phyloP scores from a whole-genome alignment of 352 stramenopile species.

The Phytophthora lateralis region DNA sequence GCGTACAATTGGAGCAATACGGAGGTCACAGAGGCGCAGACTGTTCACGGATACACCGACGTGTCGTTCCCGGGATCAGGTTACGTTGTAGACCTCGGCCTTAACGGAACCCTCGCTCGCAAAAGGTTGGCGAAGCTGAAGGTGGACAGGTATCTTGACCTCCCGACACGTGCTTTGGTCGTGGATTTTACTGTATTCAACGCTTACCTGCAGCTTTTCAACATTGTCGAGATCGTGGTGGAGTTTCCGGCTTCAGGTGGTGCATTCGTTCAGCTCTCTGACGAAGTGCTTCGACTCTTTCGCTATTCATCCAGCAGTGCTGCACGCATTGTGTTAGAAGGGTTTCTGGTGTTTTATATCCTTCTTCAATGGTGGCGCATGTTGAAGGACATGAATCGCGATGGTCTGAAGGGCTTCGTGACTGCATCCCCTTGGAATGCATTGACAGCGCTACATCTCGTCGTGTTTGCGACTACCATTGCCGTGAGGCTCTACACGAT shows the following conservation, averaged over 20 bases:
- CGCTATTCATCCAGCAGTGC: constrained; percentile 53
- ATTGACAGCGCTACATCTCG: constrained; percentile 46
- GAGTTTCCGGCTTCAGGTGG: constrained; percentile 72
- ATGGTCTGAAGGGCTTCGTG: constrained; percentile 36
- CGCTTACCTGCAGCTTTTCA: constrained; percentile 69
- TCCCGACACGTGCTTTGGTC: constrained; percentile 64
- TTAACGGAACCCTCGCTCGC: constrained; percentile 40
- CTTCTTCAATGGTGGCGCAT: constrained; percentile 45
- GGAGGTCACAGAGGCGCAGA: constrained; percentile 21
- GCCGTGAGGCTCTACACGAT: constrained; percentile 60
- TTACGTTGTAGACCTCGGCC: constrained; percentile 61
- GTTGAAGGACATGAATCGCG: constrained; percentile 37
- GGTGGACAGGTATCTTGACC: constrained; percentile 53
- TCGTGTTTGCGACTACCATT: constrained; percentile 55
- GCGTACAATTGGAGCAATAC: constrained; percentile 62
- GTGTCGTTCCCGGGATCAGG: constrained; percentile 54
- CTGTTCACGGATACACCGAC: constrained; percentile 39
- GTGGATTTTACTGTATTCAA: constrained; percentile 74
- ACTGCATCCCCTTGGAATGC: constrained; percentile 42
- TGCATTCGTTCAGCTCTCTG: constrained; percentile 49
- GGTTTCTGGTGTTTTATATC: constrained; percentile 53
- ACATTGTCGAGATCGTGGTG: constrained; percentile 57
- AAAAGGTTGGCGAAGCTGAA: constrained; percentile 39
- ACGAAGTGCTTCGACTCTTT: constrained; percentile 54
- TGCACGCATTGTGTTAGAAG: constrained; percentile 54